A percentile compares a stretch with the other conserved stretches of the same genome.
Evolutionary conservation across 2,329 filamentous ascomycete genomes (phyloP).

Genomic region (Fusarium mundagurra): DNA sequence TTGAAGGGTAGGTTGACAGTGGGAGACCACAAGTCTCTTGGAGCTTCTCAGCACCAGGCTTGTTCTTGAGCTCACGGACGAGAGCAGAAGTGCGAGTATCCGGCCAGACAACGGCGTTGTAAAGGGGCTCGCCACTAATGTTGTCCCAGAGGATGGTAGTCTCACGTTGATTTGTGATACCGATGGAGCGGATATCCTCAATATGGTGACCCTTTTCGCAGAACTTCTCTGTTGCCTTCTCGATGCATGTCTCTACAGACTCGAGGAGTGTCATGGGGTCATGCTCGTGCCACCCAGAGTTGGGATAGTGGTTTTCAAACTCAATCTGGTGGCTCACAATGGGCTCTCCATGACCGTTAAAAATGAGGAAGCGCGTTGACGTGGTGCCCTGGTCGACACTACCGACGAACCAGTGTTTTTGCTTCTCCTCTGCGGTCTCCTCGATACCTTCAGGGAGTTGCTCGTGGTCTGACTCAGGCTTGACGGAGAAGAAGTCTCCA

Average conservation of each 20-base stretch:
- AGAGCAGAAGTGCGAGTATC: conserved; percentile 80
- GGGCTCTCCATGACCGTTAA: conserved; percentile 80
- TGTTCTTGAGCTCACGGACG: conserved; percentile 78
- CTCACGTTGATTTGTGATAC: conserved; percentile 91
- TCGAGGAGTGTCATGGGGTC: conserved; percentile 80
- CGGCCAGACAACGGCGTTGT: conserved; percentile 90
- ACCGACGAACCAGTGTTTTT: conserved; percentile 74
- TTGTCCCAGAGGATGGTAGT: conserved; percentile 88
- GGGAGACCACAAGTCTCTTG: conserved; percentile 80
- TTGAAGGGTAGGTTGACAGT: conserved; percentile 87
- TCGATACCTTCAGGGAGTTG: conserved; percentile 45
- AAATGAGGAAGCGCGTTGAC: conserved; percentile 89
- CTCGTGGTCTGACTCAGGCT: conserved; percentile 40
- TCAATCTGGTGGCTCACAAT: conserved; percentile 88
- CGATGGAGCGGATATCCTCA: conserved; percentile 78
- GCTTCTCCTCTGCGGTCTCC: conserved; percentile 46
- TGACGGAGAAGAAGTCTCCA: conserved; percentile 40
- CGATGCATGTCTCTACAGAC: conserved; percentile 82
- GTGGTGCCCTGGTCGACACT: conserved; percentile 94
- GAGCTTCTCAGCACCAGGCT: conserved; percentile 74
- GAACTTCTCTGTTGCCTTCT: conserved; percentile 78
- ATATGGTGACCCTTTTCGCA: conserved; percentile 72
- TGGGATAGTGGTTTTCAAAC: conserved; percentile 84
- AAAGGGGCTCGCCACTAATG: conserved; percentile 79
- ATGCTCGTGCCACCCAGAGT: conserved; percentile 93